Percentiles rank a stretch among this genome's conserved stretches.
Conservation (phyloP, 176 grass and related monocot species). For the Raddia distichophylla region DNA sequence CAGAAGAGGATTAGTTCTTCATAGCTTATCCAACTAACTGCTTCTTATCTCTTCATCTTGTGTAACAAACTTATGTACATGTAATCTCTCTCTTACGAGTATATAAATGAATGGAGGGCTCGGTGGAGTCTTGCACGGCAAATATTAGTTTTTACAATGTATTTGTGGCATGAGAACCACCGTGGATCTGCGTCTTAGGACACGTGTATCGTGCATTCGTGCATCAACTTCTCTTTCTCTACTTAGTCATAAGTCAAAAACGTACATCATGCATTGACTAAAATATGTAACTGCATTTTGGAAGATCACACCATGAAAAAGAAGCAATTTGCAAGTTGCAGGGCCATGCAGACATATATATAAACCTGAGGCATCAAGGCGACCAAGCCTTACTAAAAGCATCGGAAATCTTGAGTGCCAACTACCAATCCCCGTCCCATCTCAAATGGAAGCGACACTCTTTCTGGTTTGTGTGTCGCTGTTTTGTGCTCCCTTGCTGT, state of each 20-base stretch:
- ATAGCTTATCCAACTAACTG: no score
- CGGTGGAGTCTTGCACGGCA: no score
- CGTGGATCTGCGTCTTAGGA: no score
- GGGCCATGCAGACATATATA: background rate
- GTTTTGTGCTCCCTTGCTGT: constrained; percentile 7
- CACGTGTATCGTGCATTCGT: background rate
- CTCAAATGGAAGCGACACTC: constrained; percentile 1
- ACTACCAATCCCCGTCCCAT: background rate
- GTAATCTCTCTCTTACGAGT: no score
- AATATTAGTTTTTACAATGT: no score
- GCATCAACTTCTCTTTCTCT: background rate
- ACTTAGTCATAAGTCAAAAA: background rate
- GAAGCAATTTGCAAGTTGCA: background rate
- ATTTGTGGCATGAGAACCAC: no score
- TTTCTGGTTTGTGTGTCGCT: background rate
- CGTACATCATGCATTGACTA: background rate
- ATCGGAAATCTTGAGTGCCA: constrained; percentile 3
- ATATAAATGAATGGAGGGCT: no score
- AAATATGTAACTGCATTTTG: background rate
- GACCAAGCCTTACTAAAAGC: background rate
- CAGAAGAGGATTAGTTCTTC: no score
- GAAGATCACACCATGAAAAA: background rate
- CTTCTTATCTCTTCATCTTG: no score
- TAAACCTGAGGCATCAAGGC: background rate
- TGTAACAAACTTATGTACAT: no score